Percentiles rank a stretch among this genome's conserved stretches.
Conservation (phyloP, 2,329 filamentous ascomycete species). For the Colletotrichum sp. region DNA sequence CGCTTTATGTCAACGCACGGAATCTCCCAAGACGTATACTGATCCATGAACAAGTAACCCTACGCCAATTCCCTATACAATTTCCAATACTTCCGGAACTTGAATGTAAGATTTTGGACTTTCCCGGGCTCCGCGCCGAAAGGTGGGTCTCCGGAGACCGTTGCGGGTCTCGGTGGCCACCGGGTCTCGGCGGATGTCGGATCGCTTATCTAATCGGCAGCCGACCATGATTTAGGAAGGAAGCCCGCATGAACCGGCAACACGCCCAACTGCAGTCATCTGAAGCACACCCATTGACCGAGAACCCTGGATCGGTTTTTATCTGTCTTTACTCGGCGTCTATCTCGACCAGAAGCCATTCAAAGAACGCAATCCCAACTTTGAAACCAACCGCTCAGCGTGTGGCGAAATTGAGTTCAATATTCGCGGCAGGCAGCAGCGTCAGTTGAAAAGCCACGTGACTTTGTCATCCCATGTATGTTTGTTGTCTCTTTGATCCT, state of each 20-base stretch:
- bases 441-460: not conserved
- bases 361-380: not conserved
- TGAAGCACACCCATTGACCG: not conserved
- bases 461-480: not conserved
- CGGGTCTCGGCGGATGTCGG: not conserved
- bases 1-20: no score
- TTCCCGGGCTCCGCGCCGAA: not conserved
- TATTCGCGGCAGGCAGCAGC: not conserved
- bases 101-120: not conserved
- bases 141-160: not conserved
- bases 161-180: not conserved
- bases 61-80: no score
- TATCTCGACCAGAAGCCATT: not conserved
- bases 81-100: not conserved
- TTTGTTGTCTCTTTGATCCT: not conserved
- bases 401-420: not conserved
- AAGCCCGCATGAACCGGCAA: not conserved
- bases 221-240: not conserved
- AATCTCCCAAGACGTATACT: no score
- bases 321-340: not conserved
- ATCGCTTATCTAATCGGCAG: not conserved
- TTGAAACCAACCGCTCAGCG: not conserved
- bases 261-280: not conserved
- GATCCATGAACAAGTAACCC: no score
- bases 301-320: not conserved